These are phyloP conservation scores for Martiniozyma asiatica DNA, from an alignment of 1,139 yeast genomes.

Conservation along the genomic window DNA sequence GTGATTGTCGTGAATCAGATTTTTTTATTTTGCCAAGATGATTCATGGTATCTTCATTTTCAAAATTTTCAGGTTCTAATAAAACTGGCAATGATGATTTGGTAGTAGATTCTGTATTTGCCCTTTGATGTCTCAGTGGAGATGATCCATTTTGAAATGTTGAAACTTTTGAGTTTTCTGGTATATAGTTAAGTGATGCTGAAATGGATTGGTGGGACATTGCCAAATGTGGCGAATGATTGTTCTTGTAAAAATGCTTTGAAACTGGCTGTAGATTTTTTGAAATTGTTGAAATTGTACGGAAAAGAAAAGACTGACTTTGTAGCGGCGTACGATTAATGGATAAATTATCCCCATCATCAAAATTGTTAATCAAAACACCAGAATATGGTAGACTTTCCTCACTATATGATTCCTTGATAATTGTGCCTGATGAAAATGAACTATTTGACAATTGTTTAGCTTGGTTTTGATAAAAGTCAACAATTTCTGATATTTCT, in stretches of 20 bases:
- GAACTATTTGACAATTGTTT: slow-evolving; percentile 14
- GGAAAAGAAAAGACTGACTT: too few relatives aligned
- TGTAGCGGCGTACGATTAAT: slow-evolving; percentile 23
- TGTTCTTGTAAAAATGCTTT: slow-evolving; percentile 6
- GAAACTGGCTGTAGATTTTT: slow-evolving; percentile 18
- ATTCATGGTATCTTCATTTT: too few relatives aligned
- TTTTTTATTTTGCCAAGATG: too few relatives aligned
- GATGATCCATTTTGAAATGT: slow-evolving; percentile 3
- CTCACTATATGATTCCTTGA: slow-evolving; percentile 7
- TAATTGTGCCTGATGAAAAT: slow-evolving; percentile 14
- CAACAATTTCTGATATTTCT: slow-evolving; percentile 21
- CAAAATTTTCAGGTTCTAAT: too few relatives aligned
- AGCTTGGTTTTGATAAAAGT: slow-evolving; percentile 18
- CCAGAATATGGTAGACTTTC: slow-evolving; percentile 1
- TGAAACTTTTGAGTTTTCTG: slow-evolving; percentile 12
- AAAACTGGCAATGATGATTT: too few relatives aligned
- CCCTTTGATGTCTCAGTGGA: too few relatives aligned
- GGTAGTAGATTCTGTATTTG: too few relatives aligned
- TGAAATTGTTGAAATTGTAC: slow-evolving; percentile 1
- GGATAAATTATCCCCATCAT: slow-evolving; percentile 32
- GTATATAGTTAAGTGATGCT: slow-evolving; percentile 12
- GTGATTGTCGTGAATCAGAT: too few relatives aligned
- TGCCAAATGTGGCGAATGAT: too few relatives aligned
- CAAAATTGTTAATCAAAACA: slow-evolving; percentile 18
- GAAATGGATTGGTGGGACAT: slow-evolving; percentile 3